Conservation (phyloP, 148 eudicot genomes). For the Dianthus caryophyllus region DNA sequence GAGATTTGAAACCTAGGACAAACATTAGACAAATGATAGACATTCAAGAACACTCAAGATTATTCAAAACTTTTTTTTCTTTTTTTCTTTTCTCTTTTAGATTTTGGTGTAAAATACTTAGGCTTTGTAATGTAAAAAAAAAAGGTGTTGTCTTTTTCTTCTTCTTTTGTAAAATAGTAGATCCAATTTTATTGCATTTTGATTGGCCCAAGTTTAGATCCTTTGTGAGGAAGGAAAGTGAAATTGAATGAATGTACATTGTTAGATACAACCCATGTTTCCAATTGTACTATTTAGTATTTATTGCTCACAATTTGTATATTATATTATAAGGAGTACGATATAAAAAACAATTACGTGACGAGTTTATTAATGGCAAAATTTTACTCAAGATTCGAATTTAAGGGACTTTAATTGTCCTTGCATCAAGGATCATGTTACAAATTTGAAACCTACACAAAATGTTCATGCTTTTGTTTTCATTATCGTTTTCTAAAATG, state of each 20-base stretch:
- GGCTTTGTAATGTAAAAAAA: slow-evolving; percentile 22
- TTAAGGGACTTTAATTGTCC: not conserved
- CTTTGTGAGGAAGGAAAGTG: slow-evolving; percentile 24
- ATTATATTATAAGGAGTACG: not conserved
- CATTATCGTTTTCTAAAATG: too few relatives aligned
- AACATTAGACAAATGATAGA: slow-evolving; percentile 12
- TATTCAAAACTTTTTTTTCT: not conserved
- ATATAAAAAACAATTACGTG: not conserved
- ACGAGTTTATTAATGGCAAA: slow-evolving; percentile 2
- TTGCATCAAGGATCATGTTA: not conserved
- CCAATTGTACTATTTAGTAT: slow-evolving; percentile 16
- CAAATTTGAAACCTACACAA: not conserved
- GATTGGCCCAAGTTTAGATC: slow-evolving; percentile 19
- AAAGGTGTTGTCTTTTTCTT: slow-evolving; percentile 11
- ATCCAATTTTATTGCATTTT: slow-evolving; percentile 17
- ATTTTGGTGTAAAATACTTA: slow-evolving; percentile 18
- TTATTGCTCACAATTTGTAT: not conserved
- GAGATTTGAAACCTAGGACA: not conserved
- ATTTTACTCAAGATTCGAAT: not conserved
- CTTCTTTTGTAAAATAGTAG: slow-evolving; percentile 5
- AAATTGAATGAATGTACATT: slow-evolving; percentile 16
- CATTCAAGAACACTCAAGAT: not conserved
- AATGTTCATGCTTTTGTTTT: not conserved
- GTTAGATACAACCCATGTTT: slow-evolving; percentile 8
- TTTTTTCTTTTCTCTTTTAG: too few relatives aligned